Evolutionary conservation across 129 eudicot genomes (phyloP).

Genomic region (Flaveria bidentis): DNA sequence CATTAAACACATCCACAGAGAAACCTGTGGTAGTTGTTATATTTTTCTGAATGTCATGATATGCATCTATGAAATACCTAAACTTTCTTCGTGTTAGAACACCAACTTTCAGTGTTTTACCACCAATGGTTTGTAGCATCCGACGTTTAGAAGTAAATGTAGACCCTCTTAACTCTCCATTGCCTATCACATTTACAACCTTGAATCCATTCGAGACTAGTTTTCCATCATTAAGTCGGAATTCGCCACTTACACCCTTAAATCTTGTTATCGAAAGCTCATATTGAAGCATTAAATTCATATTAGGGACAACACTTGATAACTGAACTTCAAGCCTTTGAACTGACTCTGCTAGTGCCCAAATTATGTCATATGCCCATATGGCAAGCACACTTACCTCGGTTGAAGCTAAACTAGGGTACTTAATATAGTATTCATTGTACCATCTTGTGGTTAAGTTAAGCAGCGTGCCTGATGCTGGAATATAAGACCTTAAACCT

Average conservation of each 20-base stretch:
- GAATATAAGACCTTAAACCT: constrained; percentile 47
- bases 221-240: constrained; percentile 34
- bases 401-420: neutral
- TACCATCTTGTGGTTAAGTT: constrained; percentile 37
- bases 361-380: constrained; percentile 37
- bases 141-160: constrained; percentile 35
- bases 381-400: constrained; percentile 25
- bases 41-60: constrained; percentile 21
- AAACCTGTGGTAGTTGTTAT: constrained; percentile 38
- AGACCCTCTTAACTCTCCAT: constrained; percentile 36
- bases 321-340: constrained; percentile 22
- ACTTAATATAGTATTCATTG: neutral
- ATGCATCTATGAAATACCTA: constrained; percentile 27
- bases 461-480: constrained; percentile 28
- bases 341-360: constrained; percentile 36
- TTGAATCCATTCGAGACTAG: constrained; percentile 28
- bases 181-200: constrained; percentile 47
- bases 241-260: constrained; percentile 60
- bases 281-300: neutral
- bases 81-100: constrained; percentile 29
- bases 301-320: neutral
- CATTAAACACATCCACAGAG: constrained; percentile 44
- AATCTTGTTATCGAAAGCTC: constrained; percentile 30
- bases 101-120: constrained; percentile 38
- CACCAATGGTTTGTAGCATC: constrained; percentile 12